Evolutionary conservation across 2,329 filamentous ascomycete species (phyloP).

Genomic region (Talaromyces sp.): DNA sequence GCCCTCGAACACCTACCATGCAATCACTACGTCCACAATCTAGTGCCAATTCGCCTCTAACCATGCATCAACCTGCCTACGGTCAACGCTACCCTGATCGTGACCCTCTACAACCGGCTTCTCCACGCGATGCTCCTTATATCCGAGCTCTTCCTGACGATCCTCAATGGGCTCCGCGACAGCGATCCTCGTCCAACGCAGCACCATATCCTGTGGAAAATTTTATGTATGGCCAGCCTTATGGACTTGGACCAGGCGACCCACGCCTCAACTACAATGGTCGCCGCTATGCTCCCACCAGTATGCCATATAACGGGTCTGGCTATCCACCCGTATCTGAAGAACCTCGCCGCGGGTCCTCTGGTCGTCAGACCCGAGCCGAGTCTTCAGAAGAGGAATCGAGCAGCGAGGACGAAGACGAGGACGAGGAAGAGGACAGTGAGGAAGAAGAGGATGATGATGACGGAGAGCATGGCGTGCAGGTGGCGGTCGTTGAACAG

Average conservation of each 20-base stretch:
- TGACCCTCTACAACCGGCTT: slow-evolving; percentile 27
- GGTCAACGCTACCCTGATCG: slow-evolving; percentile 25
- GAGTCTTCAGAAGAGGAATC: slow-evolving; percentile 17
- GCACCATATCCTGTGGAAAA: slow-evolving; percentile 28
- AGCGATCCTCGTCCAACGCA: slow-evolving; percentile 31
- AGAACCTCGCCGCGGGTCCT: slow-evolving; percentile 3
- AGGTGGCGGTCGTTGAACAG: slow-evolving; percentile 27
- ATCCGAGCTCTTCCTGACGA: slow-evolving; percentile 47
- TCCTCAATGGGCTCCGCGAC: slow-evolving; percentile 41
- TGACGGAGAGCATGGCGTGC: slow-evolving; percentile 22
- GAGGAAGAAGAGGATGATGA: slow-evolving; percentile 24
- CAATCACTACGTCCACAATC: slow-evolving; percentile 34
- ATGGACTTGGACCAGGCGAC: slow-evolving; percentile 24
- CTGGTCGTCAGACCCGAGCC: slow-evolving; percentile 13
- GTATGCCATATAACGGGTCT: slow-evolving; percentile 13
- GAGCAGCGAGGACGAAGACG: slow-evolving; percentile 24
- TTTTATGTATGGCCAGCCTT: slow-evolving; percentile 22
- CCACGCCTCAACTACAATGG: slow-evolving; percentile 22
- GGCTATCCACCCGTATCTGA: slow-evolving; percentile 15
- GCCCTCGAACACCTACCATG: slow-evolving; percentile 41
- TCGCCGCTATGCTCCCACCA: slow-evolving; percentile 17
- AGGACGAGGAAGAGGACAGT: slow-evolving; percentile 18
- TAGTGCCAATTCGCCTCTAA: slow-evolving; percentile 31
- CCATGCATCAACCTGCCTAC: slow-evolving; percentile 28
- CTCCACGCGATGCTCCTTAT: slow-evolving; percentile 30